Base-by-base conservation (phyloP, 345 rosid species). In the Mercurialis annua region DNA sequence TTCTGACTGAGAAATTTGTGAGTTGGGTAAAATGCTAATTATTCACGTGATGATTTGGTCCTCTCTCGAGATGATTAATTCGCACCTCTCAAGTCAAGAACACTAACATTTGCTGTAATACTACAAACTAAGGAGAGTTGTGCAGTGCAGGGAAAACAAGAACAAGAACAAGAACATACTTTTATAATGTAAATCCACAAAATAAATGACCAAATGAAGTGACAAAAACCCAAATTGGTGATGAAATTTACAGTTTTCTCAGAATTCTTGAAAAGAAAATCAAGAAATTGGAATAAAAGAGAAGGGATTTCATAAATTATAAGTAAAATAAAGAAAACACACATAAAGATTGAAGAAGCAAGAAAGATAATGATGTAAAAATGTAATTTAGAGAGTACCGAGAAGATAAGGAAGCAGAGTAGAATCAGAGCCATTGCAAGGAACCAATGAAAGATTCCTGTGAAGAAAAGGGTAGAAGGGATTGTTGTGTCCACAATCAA, bases 401-500 rank as follows among this genome's bases (percentile, higher is more conserved):
- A 85, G 85, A 69, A 76, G 77, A 69, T 82, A 75, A 48, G 92
- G 92, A 59, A 85, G 78, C 59, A 87, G 88, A 59, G 74, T 59
- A 5, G 75, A 51, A 60, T 80, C 80, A 59, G 86, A 68, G 0
- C 82, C 86, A 33, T 81, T 67, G 58, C 92, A 87, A 20, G 92
- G 92, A 56, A 75, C 62, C 72, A 87, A 71, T 43, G 92, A 85
- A 20, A 82, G 79, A 40, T 78, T 71, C 36, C 66, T 62, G 53
- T 83, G 92, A 63, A 85, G 70, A 10, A 78, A 49, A 40, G 90
- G 81, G 67, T 87, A 83, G 34, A 85, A 77, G 29, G 81, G 81
- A 17, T 76, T 71, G 75, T 85, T 87, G 26, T 74, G 79, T 44
- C 90, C 90, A 54, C 90, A 87, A 65, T 87, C 88, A 43, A 87